These are phyloP conservation scores for Ceratobasidium theobromae DNA, from an alignment of 1,284 basidiomycete genomes.

Conservation along the genomic window DNA sequence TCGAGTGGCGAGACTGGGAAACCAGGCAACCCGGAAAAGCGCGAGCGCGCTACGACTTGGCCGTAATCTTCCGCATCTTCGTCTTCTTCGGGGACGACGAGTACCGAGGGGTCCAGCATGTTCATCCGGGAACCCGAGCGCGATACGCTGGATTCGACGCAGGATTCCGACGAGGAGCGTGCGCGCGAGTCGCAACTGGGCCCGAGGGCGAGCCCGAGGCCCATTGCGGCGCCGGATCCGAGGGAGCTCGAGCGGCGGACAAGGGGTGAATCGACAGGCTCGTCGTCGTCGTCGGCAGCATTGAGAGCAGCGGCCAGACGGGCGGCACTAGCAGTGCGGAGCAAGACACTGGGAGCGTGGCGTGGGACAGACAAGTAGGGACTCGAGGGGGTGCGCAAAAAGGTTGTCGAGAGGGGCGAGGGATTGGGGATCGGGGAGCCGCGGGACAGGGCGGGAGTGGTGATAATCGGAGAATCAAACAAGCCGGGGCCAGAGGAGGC, in stretches of 20 bases:
- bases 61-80: slow-evolving; percentile 22
- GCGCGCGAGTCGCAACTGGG: not conserved
- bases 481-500: not conserved
- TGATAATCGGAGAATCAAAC: slow-evolving; percentile 9
- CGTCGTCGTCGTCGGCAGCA: slow-evolving; percentile 17
- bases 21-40: slow-evolving; percentile 1
- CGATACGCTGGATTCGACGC: not conserved
- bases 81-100: slow-evolving; percentile 8
- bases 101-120: not conserved
- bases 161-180: slow-evolving; percentile 3
- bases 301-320: slow-evolving; percentile 24
- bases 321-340: slow-evolving; percentile 22
- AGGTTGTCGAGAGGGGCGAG: not conserved
- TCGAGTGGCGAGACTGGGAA: not conserved
- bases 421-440: slow-evolving; percentile 2
- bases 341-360: slow-evolving; percentile 15
- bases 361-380: slow-evolving; percentile 7
- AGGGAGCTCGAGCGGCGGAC: slow-evolving; percentile 1
- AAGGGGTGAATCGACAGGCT: not conserved
- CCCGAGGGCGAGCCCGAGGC: slow-evolving; percentile 5
- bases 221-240: not conserved
- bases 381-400: slow-evolving; percentile 5
- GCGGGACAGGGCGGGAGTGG: not conserved
- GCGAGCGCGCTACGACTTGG: slow-evolving; percentile 11
- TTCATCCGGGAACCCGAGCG: slow-evolving; percentile 28